Conservation (phyloP, 2,329 filamentous ascomycete species). For the Coniosporium tulheliwenetii region DNA sequence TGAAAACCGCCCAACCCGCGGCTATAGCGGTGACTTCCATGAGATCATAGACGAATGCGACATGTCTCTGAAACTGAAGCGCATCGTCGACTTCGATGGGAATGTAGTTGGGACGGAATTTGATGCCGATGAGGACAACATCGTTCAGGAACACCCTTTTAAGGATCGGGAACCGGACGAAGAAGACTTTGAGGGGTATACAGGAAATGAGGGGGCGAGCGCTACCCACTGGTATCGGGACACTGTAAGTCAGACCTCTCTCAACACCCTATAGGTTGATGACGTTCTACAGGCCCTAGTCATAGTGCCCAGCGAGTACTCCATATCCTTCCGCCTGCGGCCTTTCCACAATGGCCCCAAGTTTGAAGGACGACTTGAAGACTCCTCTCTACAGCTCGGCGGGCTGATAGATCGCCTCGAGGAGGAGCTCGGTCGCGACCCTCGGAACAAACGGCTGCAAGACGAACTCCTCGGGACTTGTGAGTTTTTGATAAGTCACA, state of each 20-base stretch:
- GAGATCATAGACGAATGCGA: slow-evolving; percentile 5
- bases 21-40: not conserved
- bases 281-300: slow-evolving; percentile 1
- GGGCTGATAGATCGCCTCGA: too few species aligned
- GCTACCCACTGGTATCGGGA: slow-evolving; percentile 13
- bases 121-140: slow-evolving; percentile 5
- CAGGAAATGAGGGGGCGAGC: slow-evolving; percentile 11
- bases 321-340: not conserved
- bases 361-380: too few species aligned
- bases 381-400: too few species aligned
- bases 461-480: not conserved
- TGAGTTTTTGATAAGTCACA: not conserved
- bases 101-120: slow-evolving; percentile 2
- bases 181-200: slow-evolving; percentile 12
- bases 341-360: too few species aligned
- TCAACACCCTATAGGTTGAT: not conserved
- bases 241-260: slow-evolving; percentile 8
- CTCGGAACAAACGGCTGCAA: not conserved
- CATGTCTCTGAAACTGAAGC: slow-evolving; percentile 2
- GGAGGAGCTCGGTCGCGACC: too few species aligned
- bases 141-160: slow-evolving; percentile 9
- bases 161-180: slow-evolving; percentile 10
- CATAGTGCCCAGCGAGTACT: not conserved
- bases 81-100: slow-evolving; percentile 6
- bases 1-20: too few species aligned